These are phyloP conservation scores for Ophiosphaerella herpotricha DNA, from an alignment of 2,329 filamentous ascomycete species.

Conservation along the genomic window DNA sequence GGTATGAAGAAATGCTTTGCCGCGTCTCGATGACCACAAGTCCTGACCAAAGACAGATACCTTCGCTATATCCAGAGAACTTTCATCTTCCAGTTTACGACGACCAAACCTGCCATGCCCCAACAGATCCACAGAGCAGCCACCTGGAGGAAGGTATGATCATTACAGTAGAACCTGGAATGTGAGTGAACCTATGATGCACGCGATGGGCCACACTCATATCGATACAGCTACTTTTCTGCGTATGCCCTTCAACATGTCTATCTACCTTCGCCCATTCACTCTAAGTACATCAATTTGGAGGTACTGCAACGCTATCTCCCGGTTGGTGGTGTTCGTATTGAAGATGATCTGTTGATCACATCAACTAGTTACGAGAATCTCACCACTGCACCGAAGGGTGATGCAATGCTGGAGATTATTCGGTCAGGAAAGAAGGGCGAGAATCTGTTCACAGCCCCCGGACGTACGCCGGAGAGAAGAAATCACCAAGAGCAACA, in stretches of 20 bases:
- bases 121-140: slow-evolving; percentile 38
- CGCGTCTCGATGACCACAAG: background rate
- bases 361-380: slow-evolving; percentile 72
- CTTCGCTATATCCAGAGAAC: slow-evolving; percentile 38
- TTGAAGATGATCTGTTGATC: slow-evolving; percentile 75
- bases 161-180: slow-evolving; percentile 61
- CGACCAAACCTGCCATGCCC: slow-evolving; percentile 33
- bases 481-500: slow-evolving; percentile 6
- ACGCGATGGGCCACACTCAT: slow-evolving; percentile 1
- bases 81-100: slow-evolving; percentile 42
- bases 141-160: slow-evolving; percentile 59
- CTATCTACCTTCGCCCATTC: slow-evolving; percentile 72
- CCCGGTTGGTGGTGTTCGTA: slow-evolving; percentile 76
- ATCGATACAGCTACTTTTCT: slow-evolving; percentile 78
- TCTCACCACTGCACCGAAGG: slow-evolving; percentile 72
- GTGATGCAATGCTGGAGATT: slow-evolving; percentile 65
- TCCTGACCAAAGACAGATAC: slow-evolving; percentile 26
- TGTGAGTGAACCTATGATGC: slow-evolving; percentile 32
- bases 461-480: background rate
- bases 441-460: background rate
- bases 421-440: slow-evolving; percentile 42
- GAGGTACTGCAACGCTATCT: slow-evolving; percentile 78
- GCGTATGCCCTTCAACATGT: slow-evolving; percentile 79
- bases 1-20: slow-evolving; percentile 12
- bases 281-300: slow-evolving; percentile 76